phyloP scores from a whole-genome alignment of 2,329 filamentous ascomycete species.

The Tolypocladium nubicola region DNA sequence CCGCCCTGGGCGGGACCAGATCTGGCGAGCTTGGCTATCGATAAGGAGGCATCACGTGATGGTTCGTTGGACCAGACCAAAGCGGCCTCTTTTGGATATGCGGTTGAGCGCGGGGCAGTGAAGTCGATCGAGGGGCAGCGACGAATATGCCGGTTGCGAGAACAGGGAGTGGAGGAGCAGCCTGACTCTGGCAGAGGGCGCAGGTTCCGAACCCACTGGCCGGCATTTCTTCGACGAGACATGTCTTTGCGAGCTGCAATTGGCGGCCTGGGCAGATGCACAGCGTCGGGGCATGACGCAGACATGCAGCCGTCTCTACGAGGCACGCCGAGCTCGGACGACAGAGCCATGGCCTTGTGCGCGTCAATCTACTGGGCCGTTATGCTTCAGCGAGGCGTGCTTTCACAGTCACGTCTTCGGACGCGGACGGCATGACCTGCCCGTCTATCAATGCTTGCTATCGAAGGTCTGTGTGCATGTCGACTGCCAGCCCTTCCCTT shows the following conservation, averaged over 20 bases:
- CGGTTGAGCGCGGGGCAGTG: neutral
- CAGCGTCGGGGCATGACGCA: neutral
- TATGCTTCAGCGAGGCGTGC: neutral
- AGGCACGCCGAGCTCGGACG: neutral
- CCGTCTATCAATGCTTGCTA: conserved; percentile 5
- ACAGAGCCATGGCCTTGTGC: neutral
- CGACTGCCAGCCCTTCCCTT: neutral
- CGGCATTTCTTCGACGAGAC: neutral
- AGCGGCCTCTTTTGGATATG: neutral
- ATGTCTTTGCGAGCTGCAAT: neutral
- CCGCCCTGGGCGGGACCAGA: neutral
- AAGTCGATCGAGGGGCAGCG: neutral
- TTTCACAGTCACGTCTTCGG: neutral
- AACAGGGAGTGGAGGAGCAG: neutral
- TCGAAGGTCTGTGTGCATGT: conserved; percentile 1
- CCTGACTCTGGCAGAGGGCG: neutral
- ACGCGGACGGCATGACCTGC: conserved; percentile 1
- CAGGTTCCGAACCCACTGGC: neutral
- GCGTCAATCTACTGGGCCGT: neutral
- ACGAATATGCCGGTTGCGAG: neutral
- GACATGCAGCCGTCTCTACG: neutral
- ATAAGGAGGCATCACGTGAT: neutral
- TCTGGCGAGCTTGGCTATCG: neutral
- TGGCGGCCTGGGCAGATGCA: neutral
- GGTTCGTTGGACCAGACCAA: neutral